Evolutionary conservation across 2,329 filamentous ascomycete genomes (phyloP).

Genomic region (Leptographium procerum): DNA sequence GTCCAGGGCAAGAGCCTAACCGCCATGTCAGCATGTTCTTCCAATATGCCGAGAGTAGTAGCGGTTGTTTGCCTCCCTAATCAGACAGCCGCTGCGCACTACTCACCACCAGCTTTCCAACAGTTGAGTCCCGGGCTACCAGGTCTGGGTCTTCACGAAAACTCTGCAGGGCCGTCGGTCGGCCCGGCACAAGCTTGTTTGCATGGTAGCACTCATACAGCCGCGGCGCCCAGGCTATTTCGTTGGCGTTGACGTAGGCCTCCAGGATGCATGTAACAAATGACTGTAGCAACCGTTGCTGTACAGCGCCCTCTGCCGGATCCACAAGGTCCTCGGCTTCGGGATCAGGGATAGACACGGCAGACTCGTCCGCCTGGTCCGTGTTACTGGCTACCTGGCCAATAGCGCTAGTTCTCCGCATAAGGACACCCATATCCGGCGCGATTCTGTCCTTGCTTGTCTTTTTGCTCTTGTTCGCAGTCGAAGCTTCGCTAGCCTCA

Average conservation of each 20-base stretch:
- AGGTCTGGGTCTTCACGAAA: conserved; percentile 51
- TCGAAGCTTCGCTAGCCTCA: not conserved
- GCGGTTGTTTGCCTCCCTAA: not conserved
- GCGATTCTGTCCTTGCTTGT: not conserved
- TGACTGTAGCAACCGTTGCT: conserved; percentile 55
- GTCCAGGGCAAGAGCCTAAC: conserved; percentile 50
- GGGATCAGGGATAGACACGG: conserved; percentile 48
- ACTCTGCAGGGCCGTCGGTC: conserved; percentile 47
- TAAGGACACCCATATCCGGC: not conserved
- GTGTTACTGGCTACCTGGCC: conserved; percentile 29
- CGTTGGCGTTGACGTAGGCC: conserved; percentile 54
- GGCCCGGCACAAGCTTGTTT: conserved; percentile 48
- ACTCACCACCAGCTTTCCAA: conserved; percentile 58
- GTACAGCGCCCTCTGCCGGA: conserved; percentile 48
- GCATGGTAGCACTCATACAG: conserved; percentile 60
- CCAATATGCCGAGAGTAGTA: not conserved
- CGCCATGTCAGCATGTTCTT: not conserved
- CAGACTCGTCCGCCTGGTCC: conserved; percentile 32
- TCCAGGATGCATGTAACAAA: conserved; percentile 72
- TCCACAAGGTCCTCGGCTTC: conserved; percentile 44
- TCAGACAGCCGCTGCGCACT: not conserved
- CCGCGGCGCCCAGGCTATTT: conserved; percentile 50
- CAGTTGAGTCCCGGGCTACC: conserved; percentile 49
- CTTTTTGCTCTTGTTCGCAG: not conserved
- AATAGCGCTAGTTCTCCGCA: conserved; percentile 30